Evolutionary conservation across 257 asterid species (phyloP).

Genomic region (Lavandula angustifolia): DNA sequence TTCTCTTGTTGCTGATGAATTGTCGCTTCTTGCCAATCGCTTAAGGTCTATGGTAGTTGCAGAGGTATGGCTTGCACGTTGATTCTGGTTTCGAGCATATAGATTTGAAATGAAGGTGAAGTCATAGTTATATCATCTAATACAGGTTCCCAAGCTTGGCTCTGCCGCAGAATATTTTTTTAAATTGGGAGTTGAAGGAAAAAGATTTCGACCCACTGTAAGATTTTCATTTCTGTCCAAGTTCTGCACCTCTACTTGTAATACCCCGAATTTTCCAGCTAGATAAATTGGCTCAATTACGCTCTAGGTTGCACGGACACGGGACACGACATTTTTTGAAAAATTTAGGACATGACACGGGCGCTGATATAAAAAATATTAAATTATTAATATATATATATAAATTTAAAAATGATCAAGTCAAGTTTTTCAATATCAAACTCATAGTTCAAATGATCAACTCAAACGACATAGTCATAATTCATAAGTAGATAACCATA

Average conservation of each 20-base stretch:
- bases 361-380: too few relatives aligned
- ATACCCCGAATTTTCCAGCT: background rate
- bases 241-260: background rate
- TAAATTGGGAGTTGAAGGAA: conserved; percentile 92
- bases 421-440: too few relatives aligned
- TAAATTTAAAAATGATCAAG: too few relatives aligned
- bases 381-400: too few relatives aligned
- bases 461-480: too few relatives aligned
- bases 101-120: conserved; percentile 22
- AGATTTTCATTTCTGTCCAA: conserved; percentile 33
- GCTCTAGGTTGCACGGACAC: too few relatives aligned
- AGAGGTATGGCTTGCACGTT: conserved; percentile 57
- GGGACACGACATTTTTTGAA: too few relatives aligned
- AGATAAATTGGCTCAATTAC: too few relatives aligned
- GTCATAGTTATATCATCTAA: conserved; percentile 24
- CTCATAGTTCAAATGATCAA: too few relatives aligned
- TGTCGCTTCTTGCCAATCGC: conserved; percentile 74
- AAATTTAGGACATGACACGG: too few relatives aligned
- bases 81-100: conserved; percentile 22
- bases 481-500: too few relatives aligned
- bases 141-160: conserved; percentile 95
- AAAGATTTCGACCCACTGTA: conserved; percentile 97
- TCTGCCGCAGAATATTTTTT: conserved; percentile 96
- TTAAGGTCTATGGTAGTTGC: conserved; percentile 95
- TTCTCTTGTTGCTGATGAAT: conserved; percentile 96